Base-by-base conservation (phyloP, 305 asterid genomes). In the Salvia sclarea region DNA sequence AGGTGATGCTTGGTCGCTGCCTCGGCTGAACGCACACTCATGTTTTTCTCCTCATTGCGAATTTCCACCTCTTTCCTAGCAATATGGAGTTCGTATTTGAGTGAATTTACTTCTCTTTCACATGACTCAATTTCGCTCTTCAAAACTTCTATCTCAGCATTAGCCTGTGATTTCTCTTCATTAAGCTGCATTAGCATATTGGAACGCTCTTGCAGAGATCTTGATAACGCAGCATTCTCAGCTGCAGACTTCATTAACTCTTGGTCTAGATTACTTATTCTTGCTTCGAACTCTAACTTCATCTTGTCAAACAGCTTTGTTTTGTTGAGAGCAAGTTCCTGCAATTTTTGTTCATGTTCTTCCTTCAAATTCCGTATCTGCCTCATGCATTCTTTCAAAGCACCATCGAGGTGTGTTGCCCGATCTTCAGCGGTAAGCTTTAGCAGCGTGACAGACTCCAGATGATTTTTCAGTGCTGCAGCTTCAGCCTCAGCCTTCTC, bases 401-500 rank as follows among this genome's bases (percentile, higher is more conserved):
- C 97, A 56, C 96, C 96, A 75, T 93, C 97, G 71, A 90, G 77
- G 69, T 93, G 97, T 7, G 96, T 69, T 44, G 90, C 96, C 69
- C 94, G 84, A 58, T 88, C 98, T 82, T 93, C 98, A 31, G 98
- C 96, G 8, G 96, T 90, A 33, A 90, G 92, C 83, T 90, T 90
- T 57, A 88, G 80, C 70, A 93, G 84, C 1, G 98, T 90, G 79
- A 93, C 96, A 6, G 98, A 90, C 75, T 93, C 97, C 49, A 93
- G 85, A 75, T 88, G 95, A 79, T 71, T 88, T 79, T 90, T 90
- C 74, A 93, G 74, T 41, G 96, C 76, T 13, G 92, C 88, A 13
- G 98, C 91, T 82, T 93, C 98, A 13, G 96, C 89, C 83, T 93
- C 98, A 5, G 97, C 98, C 66, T 93, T 93, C 71, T 93, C 98